phyloP scores from a whole-genome alignment of 1,139 yeast species.

The Magnusiomyces suaveolens region DNA sequence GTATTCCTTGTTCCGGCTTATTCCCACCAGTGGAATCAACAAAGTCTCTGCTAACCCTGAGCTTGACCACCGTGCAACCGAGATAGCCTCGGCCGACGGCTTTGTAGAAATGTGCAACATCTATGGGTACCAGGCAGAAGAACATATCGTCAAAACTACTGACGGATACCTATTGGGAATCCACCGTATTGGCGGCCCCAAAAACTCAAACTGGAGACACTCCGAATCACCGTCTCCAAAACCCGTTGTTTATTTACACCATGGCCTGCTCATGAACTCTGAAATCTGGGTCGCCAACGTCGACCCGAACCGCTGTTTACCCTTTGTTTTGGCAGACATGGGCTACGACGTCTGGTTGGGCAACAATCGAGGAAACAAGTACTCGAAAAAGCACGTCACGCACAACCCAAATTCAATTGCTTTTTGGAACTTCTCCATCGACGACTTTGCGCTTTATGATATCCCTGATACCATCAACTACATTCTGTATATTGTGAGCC shows the following conservation, averaged over 20 bases:
- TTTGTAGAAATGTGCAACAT: conserved; percentile 55
- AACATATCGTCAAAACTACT: conserved; percentile 55
- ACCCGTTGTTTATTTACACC: conserved; percentile 70
- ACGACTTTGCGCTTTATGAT: conserved; percentile 75
- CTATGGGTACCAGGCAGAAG: conserved; percentile 58
- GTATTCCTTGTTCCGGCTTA: conserved; percentile 15
- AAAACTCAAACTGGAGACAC: conserved; percentile 33
- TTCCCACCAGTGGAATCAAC: conserved; percentile 16
- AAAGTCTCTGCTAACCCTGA: conserved; percentile 19
- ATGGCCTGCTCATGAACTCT: conserved; percentile 83
- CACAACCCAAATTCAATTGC: conserved; percentile 38
- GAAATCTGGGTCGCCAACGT: conserved; percentile 73
- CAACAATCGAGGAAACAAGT: conserved; percentile 82
- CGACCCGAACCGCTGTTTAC: conserved; percentile 54
- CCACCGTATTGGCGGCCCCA: conserved; percentile 42
- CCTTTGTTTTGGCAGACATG: conserved; percentile 62
- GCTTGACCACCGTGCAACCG: conserved; percentile 18
- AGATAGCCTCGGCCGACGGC: conserved; percentile 32
- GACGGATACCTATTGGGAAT: conserved; percentile 48
- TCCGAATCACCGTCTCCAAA: conserved; percentile 19
- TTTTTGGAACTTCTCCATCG: conserved; percentile 81
- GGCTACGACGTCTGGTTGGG: conserved; percentile 95
- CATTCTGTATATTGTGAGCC: conserved; percentile 41
- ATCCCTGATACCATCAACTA: conserved; percentile 68
- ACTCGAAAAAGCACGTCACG: conserved; percentile 48